A percentile compares a stretch with the other conserved stretches of the same genome.
Conservation (phyloP, 1,284 basidiomycete genomes). For the Dichomitus squalens region DNA sequence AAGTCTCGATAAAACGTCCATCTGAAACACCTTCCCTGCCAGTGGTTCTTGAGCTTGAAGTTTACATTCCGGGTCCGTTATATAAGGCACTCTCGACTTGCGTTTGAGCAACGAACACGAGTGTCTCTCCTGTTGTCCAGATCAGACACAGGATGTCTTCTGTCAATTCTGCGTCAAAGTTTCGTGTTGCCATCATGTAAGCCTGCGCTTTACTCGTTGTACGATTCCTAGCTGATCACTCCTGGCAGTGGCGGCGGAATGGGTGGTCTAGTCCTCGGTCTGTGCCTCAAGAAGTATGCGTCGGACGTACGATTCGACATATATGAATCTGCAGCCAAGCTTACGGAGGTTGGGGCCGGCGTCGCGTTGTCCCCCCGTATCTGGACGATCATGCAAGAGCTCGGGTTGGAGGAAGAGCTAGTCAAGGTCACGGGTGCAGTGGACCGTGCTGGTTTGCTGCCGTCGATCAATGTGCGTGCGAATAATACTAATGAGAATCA, state of each 20-base stretch:
- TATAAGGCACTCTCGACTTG: too few species aligned
- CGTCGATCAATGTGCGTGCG: too few species aligned
- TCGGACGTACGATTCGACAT: slow-evolving; percentile 42
- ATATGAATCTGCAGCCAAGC: slow-evolving; percentile 41
- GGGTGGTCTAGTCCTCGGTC: slow-evolving; percentile 38
- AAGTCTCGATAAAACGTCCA: too few species aligned
- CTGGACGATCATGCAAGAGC: slow-evolving; percentile 23
- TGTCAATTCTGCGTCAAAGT: not conserved
- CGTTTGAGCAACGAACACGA: too few species aligned
- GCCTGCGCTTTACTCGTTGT: not conserved
- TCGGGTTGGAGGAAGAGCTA: slow-evolving; percentile 28
- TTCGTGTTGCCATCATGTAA: not conserved
- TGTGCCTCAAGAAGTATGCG: slow-evolving; percentile 36
- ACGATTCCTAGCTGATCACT: too few species aligned
- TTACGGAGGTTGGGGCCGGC: slow-evolving; percentile 46
- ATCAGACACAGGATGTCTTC: not conserved
- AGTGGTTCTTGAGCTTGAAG: too few species aligned
- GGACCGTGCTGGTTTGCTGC: too few species aligned
- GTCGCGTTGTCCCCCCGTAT: slow-evolving; percentile 33
- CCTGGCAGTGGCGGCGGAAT: slow-evolving; percentile 41
- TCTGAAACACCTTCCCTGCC: too few species aligned
- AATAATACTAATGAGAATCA: too few species aligned
- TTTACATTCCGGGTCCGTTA: too few species aligned
- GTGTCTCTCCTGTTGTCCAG: not conserved
- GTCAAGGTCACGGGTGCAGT: too few species aligned